Evolutionary conservation across 176 grass and related monocot genomes (phyloP), one percentile per base, ranked within the genome.

Genomic region (Thinopyrum elongatum): DNA sequence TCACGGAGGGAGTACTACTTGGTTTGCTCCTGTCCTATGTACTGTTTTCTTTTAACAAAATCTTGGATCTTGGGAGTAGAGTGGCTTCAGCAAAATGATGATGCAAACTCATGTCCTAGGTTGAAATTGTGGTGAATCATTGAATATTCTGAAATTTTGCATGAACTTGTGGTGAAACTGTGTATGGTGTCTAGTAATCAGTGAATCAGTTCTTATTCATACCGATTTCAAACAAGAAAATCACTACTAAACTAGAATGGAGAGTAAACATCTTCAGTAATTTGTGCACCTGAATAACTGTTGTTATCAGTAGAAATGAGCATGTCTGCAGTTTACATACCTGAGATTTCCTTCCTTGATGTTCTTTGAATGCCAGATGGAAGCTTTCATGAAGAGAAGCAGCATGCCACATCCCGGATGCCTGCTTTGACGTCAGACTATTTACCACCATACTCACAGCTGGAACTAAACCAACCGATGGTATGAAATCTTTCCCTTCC

Each of bases 391-490:
- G 84, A 76, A 76, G 88, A 92, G 51, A 91, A 88, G 38, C 85
- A 94, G 9, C 71, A 80, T 87, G 78, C 80, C 30, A 88, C 97
- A 11, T 90, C 93, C 1, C 86, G 77, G 73, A 89, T 93, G 76
- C 85, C 91, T 46, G 35, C 77, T 67, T 78, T 90, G 83, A 53
- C 83, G 65, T 82, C 94, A 47, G 94, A 98, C 30, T 94, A 92
- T 86, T 89, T 98, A 65, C 57, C 66, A 82, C 90, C 84, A 72
- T 93, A 91, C 66, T 86, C 94, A 22, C 92, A 92, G 80, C 84
- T 98, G 79, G 97, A 98, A 79, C 84, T 95, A 26, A 93, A 90
- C 70, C 94, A 98, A 84, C 92, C 97, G 79, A 91, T 91, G 77
- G 97, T 98, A 76, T 5, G 58, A 26, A 51, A 68, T 90, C 66